Percentiles rank a stretch among this genome's conserved stretches.
Evolutionary conservation across 1,139 yeast species (phyloP).

Genomic region (Hyphopichia khmerensis): DNA sequence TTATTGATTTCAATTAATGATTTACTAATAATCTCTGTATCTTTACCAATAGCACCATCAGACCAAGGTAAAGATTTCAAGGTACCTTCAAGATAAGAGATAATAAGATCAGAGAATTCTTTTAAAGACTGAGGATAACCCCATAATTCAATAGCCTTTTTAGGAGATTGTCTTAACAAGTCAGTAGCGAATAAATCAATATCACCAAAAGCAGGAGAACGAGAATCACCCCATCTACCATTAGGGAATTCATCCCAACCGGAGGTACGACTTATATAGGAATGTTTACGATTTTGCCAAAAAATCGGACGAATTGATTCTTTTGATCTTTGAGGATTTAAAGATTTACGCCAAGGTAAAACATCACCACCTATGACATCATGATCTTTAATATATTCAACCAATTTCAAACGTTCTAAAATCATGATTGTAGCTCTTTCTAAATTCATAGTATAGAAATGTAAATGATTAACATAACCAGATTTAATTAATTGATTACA

Average conservation of each 20-base stretch:
- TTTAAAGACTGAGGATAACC: slow-evolving; percentile 64
- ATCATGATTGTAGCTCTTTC: slow-evolving; percentile 90
- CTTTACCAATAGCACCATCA: slow-evolving; percentile 82
- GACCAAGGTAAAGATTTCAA: slow-evolving; percentile 90
- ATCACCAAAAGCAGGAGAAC: slow-evolving; percentile 93
- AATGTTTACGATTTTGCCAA: slow-evolving; percentile 93
- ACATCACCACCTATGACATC: slow-evolving; percentile 40
- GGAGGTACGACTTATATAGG: slow-evolving; percentile 86
- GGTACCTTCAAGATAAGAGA: slow-evolving; percentile 66
- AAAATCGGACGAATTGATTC: slow-evolving; percentile 92
- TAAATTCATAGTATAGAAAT: slow-evolving; percentile 94
- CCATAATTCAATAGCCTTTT: slow-evolving; percentile 83
- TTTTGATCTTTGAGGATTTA: slow-evolving; percentile 76
- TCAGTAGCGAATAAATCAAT: slow-evolving; percentile 78
- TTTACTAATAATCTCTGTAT: slow-evolving; percentile 62
- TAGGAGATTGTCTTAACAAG: slow-evolving; percentile 73
- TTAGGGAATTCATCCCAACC: slow-evolving; percentile 96
- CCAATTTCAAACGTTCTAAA: slow-evolving; percentile 66
- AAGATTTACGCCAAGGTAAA: slow-evolving; percentile 88
- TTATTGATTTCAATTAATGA: slow-evolving; percentile 62
- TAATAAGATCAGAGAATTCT: slow-evolving; percentile 63
- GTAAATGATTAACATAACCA: slow-evolving; percentile 80
- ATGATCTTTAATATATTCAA: slow-evolving; percentile 44
- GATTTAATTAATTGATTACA: slow-evolving; percentile 70
- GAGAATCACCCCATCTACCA: slow-evolving; percentile 93